These are phyloP conservation scores for Botryotinia narcissicola DNA, from an alignment of 2,329 filamentous ascomycete genomes.

Conservation along the genomic window DNA sequence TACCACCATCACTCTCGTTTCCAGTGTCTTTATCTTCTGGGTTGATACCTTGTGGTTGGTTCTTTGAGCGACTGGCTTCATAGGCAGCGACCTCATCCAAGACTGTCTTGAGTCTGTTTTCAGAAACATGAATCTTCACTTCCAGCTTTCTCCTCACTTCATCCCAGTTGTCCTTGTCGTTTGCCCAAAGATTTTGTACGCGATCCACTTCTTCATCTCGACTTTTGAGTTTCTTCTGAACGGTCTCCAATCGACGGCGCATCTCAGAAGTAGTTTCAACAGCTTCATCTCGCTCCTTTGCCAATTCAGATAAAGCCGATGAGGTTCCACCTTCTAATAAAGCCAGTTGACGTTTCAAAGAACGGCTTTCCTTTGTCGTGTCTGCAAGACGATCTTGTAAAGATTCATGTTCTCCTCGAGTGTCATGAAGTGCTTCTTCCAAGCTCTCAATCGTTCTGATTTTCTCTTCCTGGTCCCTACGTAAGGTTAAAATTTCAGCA, in stretches of 20 bases:
- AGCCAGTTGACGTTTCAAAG: constrained; percentile 80
- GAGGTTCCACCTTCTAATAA: constrained; percentile 85
- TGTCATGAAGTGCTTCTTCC: constrained; percentile 69
- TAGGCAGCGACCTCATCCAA: constrained; percentile 80
- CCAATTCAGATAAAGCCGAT: constrained; percentile 79
- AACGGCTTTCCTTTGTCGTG: constrained; percentile 72
- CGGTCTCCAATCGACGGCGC: constrained; percentile 71
- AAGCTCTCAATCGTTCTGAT: constrained; percentile 80
- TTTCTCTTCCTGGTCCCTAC: constrained; percentile 89
- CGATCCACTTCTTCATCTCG: constrained; percentile 83
- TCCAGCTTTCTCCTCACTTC: constrained; percentile 79
- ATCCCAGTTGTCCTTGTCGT: constrained; percentile 82
- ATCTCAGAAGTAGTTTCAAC: constrained; percentile 69
- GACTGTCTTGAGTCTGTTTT: constrained; percentile 78
- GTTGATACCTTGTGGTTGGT: constrained; percentile 56
- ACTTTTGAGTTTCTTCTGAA: constrained; percentile 72
- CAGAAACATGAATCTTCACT: constrained; percentile 83
- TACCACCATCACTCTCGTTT: constrained; percentile 65
- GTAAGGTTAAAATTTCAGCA: constrained; percentile 84
- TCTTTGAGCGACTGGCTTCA: constrained; percentile 54
- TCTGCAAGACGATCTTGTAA: constrained; percentile 61
- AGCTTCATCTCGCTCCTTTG: constrained; percentile 81
- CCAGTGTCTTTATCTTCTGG: constrained; percentile 57
- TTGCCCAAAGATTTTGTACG: constrained; percentile 76
- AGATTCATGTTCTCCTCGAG: constrained; percentile 71